These are phyloP conservation scores for Calonectria henricotiae DNA, from an alignment of 2,329 filamentous ascomycete species.

Conservation along the genomic window DNA sequence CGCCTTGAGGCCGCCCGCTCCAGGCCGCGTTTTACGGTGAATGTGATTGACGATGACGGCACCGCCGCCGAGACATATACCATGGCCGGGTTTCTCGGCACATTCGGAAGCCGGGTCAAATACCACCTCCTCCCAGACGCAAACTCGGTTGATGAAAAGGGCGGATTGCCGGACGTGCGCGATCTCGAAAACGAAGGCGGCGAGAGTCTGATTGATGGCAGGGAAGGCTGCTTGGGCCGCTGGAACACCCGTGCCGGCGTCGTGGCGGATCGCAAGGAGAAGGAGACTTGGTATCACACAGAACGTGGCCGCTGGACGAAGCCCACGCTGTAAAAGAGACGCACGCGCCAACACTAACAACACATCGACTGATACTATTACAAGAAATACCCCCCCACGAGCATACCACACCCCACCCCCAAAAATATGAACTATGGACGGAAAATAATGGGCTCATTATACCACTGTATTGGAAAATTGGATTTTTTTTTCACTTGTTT, in stretches of 20 bases:
- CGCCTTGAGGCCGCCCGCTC: conserved; percentile 74
- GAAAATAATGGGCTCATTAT: conserved; percentile 17
- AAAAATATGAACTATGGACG: background rate
- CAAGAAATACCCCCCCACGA: conserved; percentile 5
- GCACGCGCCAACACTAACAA: background rate
- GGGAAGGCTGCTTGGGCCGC: conserved; percentile 64
- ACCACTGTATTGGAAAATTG: conserved; percentile 9
- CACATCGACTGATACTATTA: conserved; percentile 2
- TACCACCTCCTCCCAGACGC: conserved; percentile 75
- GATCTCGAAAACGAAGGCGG: conserved; percentile 68
- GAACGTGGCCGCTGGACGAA: conserved; percentile 65
- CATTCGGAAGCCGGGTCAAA: conserved; percentile 70
- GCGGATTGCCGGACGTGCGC: conserved; percentile 69
- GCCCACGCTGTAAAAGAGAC: conserved; percentile 45
- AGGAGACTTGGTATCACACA: conserved; percentile 68
- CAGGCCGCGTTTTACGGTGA: conserved; percentile 71
- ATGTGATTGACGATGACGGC: conserved; percentile 71
- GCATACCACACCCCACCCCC: background rate
- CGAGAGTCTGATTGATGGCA: conserved; percentile 60
- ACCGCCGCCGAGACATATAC: conserved; percentile 68
- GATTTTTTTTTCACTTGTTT: background rate
- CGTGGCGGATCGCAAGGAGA: conserved; percentile 64
- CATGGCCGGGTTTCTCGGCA: conserved; percentile 76
- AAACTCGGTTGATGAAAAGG: conserved; percentile 71
- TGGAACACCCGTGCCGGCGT: conserved; percentile 63